A percentile compares a stretch with the other conserved stretches of the same genome.
These are phyloP conservation scores for Penicillium silybi DNA, from an alignment of 495 filamentous ascomycete genomes.

Conservation along the genomic window DNA sequence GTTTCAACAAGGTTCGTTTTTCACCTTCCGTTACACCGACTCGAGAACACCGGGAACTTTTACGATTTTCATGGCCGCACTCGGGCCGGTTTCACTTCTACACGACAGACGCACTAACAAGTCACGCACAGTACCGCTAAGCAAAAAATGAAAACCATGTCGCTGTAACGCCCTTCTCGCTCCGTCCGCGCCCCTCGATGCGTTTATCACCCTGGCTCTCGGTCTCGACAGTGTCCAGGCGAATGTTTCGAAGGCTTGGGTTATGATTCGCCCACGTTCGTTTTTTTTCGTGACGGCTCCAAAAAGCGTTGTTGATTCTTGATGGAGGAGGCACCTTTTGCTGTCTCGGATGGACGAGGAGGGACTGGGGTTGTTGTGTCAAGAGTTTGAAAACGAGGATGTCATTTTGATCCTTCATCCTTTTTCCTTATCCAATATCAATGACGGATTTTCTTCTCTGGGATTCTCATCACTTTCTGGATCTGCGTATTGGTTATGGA, in stretches of 20 bases:
- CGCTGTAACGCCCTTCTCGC: slow-evolving; percentile 29
- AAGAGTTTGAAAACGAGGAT: slow-evolving; percentile 29
- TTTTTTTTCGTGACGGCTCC: slow-evolving; percentile 21
- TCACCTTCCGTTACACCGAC: neutral
- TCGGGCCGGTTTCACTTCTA: neutral
- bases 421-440: slow-evolving; percentile 34
- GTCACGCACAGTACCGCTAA: slow-evolving; percentile 50
- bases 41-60: neutral
- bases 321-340: slow-evolving; percentile 13
- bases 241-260: slow-evolving; percentile 20
- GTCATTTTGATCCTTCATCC: slow-evolving; percentile 27
- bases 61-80: neutral
- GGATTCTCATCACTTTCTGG: neutral
- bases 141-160: slow-evolving; percentile 28
- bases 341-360: slow-evolving; percentile 18
- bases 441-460: slow-evolving; percentile 35
- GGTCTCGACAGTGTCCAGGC: slow-evolving; percentile 18
- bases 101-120: slow-evolving; percentile 10
- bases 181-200: slow-evolving; percentile 38
- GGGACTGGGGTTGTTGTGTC: slow-evolving; percentile 27
- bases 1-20: slow-evolving; percentile 82
- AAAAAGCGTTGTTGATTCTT: slow-evolving; percentile 17
- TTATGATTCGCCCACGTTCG: slow-evolving; percentile 13
- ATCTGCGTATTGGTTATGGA: neutral
- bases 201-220: slow-evolving; percentile 21